phyloP scores from a whole-genome alignment of 805 yeast species.

The Lachancea waltii region DNA sequence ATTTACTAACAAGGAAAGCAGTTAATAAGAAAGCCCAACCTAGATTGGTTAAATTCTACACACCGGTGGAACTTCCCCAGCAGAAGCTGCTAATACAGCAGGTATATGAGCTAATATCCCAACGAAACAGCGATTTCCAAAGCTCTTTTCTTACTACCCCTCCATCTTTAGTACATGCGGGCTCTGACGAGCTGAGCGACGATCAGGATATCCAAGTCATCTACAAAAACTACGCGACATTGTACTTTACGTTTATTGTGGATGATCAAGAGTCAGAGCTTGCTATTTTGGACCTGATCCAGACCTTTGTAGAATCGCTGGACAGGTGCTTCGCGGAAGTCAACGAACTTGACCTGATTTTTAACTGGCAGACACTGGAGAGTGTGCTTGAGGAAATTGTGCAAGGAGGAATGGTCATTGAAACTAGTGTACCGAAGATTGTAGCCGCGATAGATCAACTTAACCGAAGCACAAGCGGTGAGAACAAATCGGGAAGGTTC shows the following conservation, averaged over 20 bases:
- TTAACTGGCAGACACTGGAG: constrained; percentile 96
- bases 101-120: constrained; percentile 69
- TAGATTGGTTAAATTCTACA: constrained; percentile 82
- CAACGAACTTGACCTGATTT: constrained; percentile 92
- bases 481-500: constrained; percentile 20
- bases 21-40: constrained; percentile 91
- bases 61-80: constrained; percentile 79
- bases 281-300: constrained; percentile 89
- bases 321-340: constrained; percentile 92
- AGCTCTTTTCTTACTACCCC: constrained; percentile 91
- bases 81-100: constrained; percentile 77
- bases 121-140: constrained; percentile 58
- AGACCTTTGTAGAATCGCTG: constrained; percentile 91
- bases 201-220: constrained; percentile 78
- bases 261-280: constrained; percentile 94
- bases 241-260: constrained; percentile 92
- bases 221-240: constrained; percentile 88
- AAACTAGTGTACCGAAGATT: constrained; percentile 74
- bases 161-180: constrained; percentile 46
- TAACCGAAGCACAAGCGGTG: constrained; percentile 24
- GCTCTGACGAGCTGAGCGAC: constrained; percentile 35
- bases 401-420: constrained; percentile 98
- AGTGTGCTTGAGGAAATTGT: constrained; percentile 87
- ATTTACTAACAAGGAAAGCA: constrained; percentile 22
- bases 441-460: constrained; percentile 71